A percentile compares a stretch with the other conserved stretches of the same genome.
These are phyloP conservation scores for Candolleomyces aberdarensis DNA, from an alignment of 768 basidiomycete species.

Conservation along the genomic window DNA sequence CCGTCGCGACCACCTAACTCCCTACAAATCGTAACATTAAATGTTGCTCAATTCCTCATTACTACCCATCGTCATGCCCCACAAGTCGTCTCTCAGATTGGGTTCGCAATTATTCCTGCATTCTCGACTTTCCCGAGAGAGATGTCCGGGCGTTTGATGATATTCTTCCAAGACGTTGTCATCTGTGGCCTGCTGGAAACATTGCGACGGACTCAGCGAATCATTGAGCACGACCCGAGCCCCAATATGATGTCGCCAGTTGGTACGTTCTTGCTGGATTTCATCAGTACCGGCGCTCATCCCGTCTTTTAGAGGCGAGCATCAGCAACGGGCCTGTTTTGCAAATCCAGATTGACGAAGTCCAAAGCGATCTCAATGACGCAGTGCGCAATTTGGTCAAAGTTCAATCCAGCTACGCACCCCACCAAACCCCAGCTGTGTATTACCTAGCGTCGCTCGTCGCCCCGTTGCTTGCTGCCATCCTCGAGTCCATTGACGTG, in stretches of 20 bases:
- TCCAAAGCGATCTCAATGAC: slow-evolving; percentile 24
- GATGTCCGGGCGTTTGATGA: slow-evolving; percentile 61
- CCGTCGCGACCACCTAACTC: slow-evolving; percentile 71
- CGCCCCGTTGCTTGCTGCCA: slow-evolving; percentile 57
- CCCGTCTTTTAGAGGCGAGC: slow-evolving; percentile 9
- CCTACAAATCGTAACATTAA: slow-evolving; percentile 68
- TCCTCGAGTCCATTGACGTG: slow-evolving; percentile 56
- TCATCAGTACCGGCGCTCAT: background rate
- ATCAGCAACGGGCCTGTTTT: slow-evolving; percentile 36
- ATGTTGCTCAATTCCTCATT: slow-evolving; percentile 67
- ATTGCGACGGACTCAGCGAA: slow-evolving; percentile 35
- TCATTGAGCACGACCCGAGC: slow-evolving; percentile 13
- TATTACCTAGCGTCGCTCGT: slow-evolving; percentile 64
- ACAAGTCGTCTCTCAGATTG: slow-evolving; percentile 54
- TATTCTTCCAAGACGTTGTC: slow-evolving; percentile 65
- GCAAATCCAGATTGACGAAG: slow-evolving; percentile 61
- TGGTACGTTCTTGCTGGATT: background rate
- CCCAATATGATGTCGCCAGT: background rate
- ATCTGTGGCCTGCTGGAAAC: slow-evolving; percentile 52
- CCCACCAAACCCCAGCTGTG: slow-evolving; percentile 49
- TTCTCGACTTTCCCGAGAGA: slow-evolving; percentile 63
- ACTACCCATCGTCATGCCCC: slow-evolving; percentile 51
- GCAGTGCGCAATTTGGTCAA: background rate
- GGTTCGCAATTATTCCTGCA: slow-evolving; percentile 69
- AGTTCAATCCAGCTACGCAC: slow-evolving; percentile 49